Evolutionary conservation across 2,329 filamentous ascomycete species (phyloP).

Genomic region (Alternaria novae-zelandiae): DNA sequence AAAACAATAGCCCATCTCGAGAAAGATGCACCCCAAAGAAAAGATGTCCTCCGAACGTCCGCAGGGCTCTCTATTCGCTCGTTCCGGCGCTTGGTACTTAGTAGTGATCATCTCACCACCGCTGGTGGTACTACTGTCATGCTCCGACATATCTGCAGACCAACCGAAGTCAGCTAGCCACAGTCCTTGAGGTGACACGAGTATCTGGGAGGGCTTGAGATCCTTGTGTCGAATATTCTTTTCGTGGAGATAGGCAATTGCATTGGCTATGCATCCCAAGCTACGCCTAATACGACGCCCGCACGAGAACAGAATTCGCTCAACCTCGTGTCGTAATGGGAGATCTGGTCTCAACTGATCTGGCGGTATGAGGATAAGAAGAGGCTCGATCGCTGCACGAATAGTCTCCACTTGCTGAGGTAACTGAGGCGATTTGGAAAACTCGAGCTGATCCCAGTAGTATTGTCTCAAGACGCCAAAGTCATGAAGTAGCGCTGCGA

Average conservation of each 20-base stretch:
- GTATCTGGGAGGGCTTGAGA: conserved; percentile 24
- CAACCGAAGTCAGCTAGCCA: conserved; percentile 5
- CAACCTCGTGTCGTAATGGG: too few species aligned
- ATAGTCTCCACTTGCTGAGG: background rate
- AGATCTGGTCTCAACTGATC: too few species aligned
- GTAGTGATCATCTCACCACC: too few species aligned
- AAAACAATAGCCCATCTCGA: too few species aligned
- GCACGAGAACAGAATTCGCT: too few species aligned
- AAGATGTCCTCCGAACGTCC: too few species aligned
- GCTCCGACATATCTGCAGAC: conserved; percentile 2
- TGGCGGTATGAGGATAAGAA: background rate
- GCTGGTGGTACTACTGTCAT: too few species aligned
- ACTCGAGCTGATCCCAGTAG: too few species aligned
- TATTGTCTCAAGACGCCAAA: too few species aligned
- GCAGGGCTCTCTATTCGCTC: background rate
- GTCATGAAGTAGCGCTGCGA: conserved; percentile 10
- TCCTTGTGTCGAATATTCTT: conserved; percentile 17
- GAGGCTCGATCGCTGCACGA: background rate
- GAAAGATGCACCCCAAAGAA: too few species aligned
- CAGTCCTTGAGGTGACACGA: conserved; percentile 2
- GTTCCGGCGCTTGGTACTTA: conserved; percentile 4
- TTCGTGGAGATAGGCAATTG: conserved; percentile 19
- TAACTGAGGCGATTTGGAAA: too few species aligned
- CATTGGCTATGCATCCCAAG: conserved; percentile 18
- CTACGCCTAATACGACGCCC: accelerated